These are phyloP conservation scores for Tephrocybe sp. DNA, from an alignment of 768 basidiomycete species.

Conservation along the genomic window DNA sequence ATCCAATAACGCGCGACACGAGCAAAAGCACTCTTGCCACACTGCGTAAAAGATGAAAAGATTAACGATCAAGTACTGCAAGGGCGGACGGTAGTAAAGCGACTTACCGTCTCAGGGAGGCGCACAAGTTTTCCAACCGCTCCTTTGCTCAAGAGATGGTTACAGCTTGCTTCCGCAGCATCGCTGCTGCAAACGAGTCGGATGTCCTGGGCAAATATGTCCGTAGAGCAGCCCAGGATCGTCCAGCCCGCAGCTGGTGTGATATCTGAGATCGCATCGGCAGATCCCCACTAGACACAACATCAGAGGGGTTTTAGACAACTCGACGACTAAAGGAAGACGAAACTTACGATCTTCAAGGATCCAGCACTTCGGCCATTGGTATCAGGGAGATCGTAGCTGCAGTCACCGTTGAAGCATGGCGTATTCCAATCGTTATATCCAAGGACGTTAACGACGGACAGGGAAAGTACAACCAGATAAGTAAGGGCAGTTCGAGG, in stretches of 20 bases:
- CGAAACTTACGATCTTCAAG: neutral
- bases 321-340: neutral
- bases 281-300: neutral
- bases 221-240: conserved; percentile 43
- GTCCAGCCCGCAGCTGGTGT: conserved; percentile 51
- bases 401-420: conserved; percentile 1
- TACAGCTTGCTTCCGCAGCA: conserved; percentile 29
- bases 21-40: conserved; percentile 33
- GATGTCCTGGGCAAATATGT: conserved; percentile 40
- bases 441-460: no score
- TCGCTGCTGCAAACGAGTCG: conserved; percentile 43
- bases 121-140: conserved; percentile 49
- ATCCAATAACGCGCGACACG: conserved; percentile 34
- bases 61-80: neutral
- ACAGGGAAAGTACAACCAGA: no score
- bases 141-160: conserved; percentile 36
- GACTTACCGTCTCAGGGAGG: conserved; percentile 47
- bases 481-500: no score
- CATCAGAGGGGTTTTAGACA: neutral
- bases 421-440: conserved; percentile 6
- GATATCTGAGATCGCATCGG: conserved; percentile 36
- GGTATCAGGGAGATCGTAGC: neutral
- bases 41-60: no score
- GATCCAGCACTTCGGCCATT: neutral
- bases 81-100: neutral